These are phyloP conservation scores for Mesostigma viride DNA, from an alignment of 139 green algal genomes.

Conservation along the genomic window DNA sequence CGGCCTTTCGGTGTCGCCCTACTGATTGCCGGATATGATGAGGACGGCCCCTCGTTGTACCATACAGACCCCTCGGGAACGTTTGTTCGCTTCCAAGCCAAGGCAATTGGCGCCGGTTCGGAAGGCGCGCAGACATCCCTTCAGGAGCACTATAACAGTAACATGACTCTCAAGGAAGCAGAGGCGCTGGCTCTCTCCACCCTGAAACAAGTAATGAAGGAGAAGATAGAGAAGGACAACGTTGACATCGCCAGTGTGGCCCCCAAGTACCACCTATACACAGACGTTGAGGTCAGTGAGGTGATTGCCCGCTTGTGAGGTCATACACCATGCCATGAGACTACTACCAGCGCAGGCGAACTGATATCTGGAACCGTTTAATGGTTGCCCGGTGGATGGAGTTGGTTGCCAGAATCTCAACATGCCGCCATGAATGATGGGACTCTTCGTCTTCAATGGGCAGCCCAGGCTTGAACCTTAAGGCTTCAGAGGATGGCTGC, in stretches of 20 bases:
- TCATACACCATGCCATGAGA: too few species aligned
- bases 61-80: slow-evolving; percentile 93
- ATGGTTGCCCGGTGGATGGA: too few species aligned
- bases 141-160: slow-evolving; percentile 46
- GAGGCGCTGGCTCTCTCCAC: slow-evolving; percentile 86
- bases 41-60: slow-evolving; percentile 62
- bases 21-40: slow-evolving; percentile 85
- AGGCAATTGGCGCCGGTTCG: slow-evolving; percentile 85
- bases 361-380: too few species aligned
- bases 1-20: slow-evolving; percentile 96
- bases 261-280: slow-evolving; percentile 85
- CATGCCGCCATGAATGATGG: too few species aligned
- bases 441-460: too few species aligned
- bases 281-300: slow-evolving; percentile 67
- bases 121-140: slow-evolving; percentile 86
- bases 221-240: slow-evolving; percentile 93
- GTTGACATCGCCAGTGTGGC: slow-evolving; percentile 88
- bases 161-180: slow-evolving; percentile 87
- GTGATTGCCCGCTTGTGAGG: slow-evolving; percentile 79
- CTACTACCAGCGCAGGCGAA: too few species aligned
- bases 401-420: too few species aligned
- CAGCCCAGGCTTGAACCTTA: too few species aligned
- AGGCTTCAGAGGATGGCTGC: too few species aligned
- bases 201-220: slow-evolving; percentile 98
- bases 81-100: slow-evolving; percentile 78